Evolutionary conservation across 2,329 filamentous ascomycete species (phyloP).

Genomic region (Phaeosphaeriaceae sp.): DNA sequence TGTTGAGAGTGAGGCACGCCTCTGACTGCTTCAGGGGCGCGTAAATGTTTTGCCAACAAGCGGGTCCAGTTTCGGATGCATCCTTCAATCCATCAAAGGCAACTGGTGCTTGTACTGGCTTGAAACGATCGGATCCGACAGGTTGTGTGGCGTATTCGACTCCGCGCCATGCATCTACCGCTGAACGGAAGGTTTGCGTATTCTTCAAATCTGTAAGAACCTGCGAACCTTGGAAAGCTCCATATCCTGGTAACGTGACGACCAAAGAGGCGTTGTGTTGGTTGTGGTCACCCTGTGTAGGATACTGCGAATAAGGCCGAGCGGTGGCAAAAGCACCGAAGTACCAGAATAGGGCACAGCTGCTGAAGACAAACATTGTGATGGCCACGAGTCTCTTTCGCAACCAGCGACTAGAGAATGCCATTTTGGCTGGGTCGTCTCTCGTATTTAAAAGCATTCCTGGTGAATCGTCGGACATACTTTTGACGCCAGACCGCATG

Average conservation of each 20-base stretch:
- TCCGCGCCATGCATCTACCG: constrained; percentile 59
- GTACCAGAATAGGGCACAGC: constrained; percentile 30
- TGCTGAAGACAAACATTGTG: constrained; percentile 29
- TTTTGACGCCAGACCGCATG: neutral
- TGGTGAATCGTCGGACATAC: constrained; percentile 18
- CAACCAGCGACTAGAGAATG: constrained; percentile 23
- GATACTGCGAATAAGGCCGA: constrained; percentile 15
- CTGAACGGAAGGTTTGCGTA: constrained; percentile 38
- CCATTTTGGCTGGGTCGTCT: constrained; percentile 7
- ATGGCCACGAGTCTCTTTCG: constrained; percentile 22
- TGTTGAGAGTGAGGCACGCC: constrained; percentile 44
- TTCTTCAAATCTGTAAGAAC: constrained; percentile 45
- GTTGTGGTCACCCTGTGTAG: constrained; percentile 10
- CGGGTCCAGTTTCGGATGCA: constrained; percentile 52
- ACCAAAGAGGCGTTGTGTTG: constrained; percentile 26
- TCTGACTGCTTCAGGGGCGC: constrained; percentile 35
- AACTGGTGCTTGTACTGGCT: constrained; percentile 50
- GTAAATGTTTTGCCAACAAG: constrained; percentile 55
- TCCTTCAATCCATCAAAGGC: constrained; percentile 51
- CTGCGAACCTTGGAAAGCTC: constrained; percentile 50
- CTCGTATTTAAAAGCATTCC: constrained; percentile 4
- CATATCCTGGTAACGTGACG: constrained; percentile 50
- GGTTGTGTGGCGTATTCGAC: constrained; percentile 57
- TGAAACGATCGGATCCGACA: constrained; percentile 52
- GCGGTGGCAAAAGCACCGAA: constrained; percentile 26